Conservation (phyloP, 805 yeast genomes). For the Nakazawaea laoshanensis region DNA sequence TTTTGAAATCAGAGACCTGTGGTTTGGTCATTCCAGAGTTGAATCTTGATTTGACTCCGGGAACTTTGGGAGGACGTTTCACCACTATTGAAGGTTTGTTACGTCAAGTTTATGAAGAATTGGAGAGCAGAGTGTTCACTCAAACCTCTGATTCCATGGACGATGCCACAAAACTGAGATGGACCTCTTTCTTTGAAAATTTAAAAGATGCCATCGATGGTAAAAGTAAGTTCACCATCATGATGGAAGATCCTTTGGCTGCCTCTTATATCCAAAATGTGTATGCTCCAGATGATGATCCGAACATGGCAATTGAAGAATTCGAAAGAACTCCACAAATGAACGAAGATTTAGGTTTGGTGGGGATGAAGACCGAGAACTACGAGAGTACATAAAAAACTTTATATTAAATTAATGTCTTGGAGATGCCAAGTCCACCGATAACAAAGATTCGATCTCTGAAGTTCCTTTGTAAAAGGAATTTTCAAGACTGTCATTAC, state of each 20-base stretch:
- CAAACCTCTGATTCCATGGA: constrained; percentile 92
- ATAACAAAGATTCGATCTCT: constrained; percentile 5
- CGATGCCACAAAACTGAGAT: constrained; percentile 61
- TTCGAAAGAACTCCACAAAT: constrained; percentile 83
- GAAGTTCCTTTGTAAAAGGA: no score
- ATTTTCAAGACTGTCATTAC: no score
- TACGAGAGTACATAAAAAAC: constrained; percentile 5
- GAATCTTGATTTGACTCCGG: constrained; percentile 84
- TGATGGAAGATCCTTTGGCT: constrained; percentile 92
- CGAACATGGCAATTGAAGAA: constrained; percentile 88
- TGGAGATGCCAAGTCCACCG: constrained; percentile 6
- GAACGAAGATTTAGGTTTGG: constrained; percentile 86
- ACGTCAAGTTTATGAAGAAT: constrained; percentile 82
- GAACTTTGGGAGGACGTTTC: constrained; percentile 96
- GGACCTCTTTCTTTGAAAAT: constrained; percentile 71
- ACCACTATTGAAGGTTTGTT: constrained; percentile 94
- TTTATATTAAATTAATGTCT: not conserved
- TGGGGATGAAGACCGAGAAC: constrained; percentile 28
- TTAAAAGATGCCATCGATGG: constrained; percentile 79
- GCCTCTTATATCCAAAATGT: constrained; percentile 94
- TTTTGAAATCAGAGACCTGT: constrained; percentile 91
- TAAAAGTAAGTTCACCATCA: constrained; percentile 69
- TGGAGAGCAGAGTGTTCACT: constrained; percentile 74
- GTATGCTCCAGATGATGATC: constrained; percentile 98
- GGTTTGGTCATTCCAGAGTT: constrained; percentile 81